phyloP scores from a whole-genome alignment of 2,329 filamentous ascomycete genomes.

The Fusarium subtropicale region DNA sequence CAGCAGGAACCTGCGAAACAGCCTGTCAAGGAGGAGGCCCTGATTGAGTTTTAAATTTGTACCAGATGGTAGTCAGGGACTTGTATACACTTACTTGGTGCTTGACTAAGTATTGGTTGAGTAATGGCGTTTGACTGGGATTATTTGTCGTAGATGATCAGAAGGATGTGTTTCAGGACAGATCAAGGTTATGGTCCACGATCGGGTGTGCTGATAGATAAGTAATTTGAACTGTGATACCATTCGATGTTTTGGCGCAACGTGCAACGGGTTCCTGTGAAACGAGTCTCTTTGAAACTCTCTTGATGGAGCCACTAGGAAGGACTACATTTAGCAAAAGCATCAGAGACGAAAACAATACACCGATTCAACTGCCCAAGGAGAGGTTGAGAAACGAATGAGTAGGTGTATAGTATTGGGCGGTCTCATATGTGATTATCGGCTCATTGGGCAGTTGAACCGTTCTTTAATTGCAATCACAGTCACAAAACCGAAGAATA shows the following conservation, averaged over 20 bases:
- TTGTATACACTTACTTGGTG: background rate
- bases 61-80: background rate
- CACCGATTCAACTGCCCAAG: background rate
- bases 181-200: background rate
- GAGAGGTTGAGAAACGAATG: background rate
- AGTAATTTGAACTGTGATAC: constrained; percentile 19
- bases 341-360: background rate
- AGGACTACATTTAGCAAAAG: background rate
- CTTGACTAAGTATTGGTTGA: constrained; percentile 6
- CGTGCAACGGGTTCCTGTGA: background rate
- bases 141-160: constrained; percentile 24
- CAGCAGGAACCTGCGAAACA: constrained; percentile 56
- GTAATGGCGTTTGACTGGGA: constrained; percentile 28
- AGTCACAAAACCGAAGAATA: constrained; percentile 16
- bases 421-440: background rate
- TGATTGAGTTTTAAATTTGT: constrained; percentile 77
- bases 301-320: background rate
- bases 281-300: background rate
- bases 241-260: background rate
- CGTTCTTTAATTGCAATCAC: background rate
- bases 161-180: constrained; percentile 20
- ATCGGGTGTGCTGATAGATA: constrained; percentile 9
- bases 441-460: too few species aligned
- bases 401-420: background rate
- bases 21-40: constrained; percentile 76